Base-by-base conservation (phyloP, 441 rosid genomes). In the Erysimum cheiri region DNA sequence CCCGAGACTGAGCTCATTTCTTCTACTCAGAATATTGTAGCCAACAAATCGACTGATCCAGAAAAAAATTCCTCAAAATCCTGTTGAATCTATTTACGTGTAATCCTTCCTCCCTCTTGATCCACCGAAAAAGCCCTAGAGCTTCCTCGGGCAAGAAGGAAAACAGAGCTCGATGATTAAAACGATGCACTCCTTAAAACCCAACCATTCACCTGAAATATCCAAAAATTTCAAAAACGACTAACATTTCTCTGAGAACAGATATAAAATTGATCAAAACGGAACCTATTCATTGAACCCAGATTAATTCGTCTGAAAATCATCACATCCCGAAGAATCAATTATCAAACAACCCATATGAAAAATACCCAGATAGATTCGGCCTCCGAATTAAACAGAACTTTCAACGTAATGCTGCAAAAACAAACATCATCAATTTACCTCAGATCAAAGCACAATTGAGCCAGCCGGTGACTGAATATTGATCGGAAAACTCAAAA, bases 1-100 rank as follows among this genome's bases (percentile, higher is more conserved):
- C 96, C 96, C 10, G 96, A 87, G 67, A 94, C 73, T 3, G 66
- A 61, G 40, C 89, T 88, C 98, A 89, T 60, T 95, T 66, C 75
- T 77, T 17, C 53, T 12, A 53, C 50, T 32, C 60, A 44, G 35
- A 14, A 24, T 49, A 26, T 28, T 55, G 24, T 19, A 41, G 2
- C 37, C 36, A 6, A 43, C 10, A 26, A 19, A 1, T 9, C 43
- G n/a, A n/a, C n/a, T n/a, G n/a, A n/a, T n/a, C n/a, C n/a, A n/a
- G n/a, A n/a, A n/a, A n/a, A n/a, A n/a, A n/a, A n/a, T n/a, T n/a
- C n/a, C n/a, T n/a, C n/a, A n/a, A n/a, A n/a, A n/a, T 14, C 37
- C 47, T 53, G 12, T 11, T 35, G 36, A 39, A 43, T 63, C 14
- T 12, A 40, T 60, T 17, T n/a, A 63, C 2, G 37, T 7, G 72